Evolutionary conservation across 1,139 yeast species (phyloP), one percentile per base, ranked within the genome.

Genomic region (Lizanozyma gosingica): DNA sequence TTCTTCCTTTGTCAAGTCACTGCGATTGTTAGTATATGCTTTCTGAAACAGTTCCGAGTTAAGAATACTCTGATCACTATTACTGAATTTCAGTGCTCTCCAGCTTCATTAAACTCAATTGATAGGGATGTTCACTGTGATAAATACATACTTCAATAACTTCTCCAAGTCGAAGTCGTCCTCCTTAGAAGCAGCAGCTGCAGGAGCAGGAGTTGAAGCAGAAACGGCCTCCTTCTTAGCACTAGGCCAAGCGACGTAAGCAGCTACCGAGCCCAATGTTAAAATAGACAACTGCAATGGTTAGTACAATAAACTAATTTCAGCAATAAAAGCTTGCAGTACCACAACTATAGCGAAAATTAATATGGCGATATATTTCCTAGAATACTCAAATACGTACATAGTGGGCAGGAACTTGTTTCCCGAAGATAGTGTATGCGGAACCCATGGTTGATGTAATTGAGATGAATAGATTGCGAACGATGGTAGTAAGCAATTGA

Each of bases 81-180:
- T n/a, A n/a, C n/a, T n/a, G n/a, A n/a, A n/a, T n/a, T n/a, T n/a
- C n/a, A n/a, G n/a, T n/a, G n/a, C n/a, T n/a, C n/a, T n/a, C n/a
- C n/a, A n/a, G n/a, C n/a, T n/a, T n/a, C n/a, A n/a, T n/a, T n/a
- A n/a, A n/a, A n/a, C n/a, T n/a, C n/a, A n/a, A n/a, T n/a, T n/a
- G n/a, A n/a, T n/a, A n/a, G n/a, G n/a, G n/a, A n/a, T n/a, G n/a
- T n/a, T n/a, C n/a, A n/a, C n/a, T n/a, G n/a, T n/a, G n/a, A n/a
- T n/a, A n/a, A n/a, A 42, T 57, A 73, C 80, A 51, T 65, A 75
- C 80, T 68, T 71, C 50, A 80, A 60, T 51, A 76, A 61, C 55
- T 77, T 76, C 53, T 78, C 85, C 45, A 78, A 71, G 50, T 79
- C 83, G 42, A 80, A 63, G 40, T 79, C 84, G n/a, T 70, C 79